Evolutionary conservation across 352 stramenopile genomes (phyloP).

Genomic region (Pythium scleroteichum): DNA sequence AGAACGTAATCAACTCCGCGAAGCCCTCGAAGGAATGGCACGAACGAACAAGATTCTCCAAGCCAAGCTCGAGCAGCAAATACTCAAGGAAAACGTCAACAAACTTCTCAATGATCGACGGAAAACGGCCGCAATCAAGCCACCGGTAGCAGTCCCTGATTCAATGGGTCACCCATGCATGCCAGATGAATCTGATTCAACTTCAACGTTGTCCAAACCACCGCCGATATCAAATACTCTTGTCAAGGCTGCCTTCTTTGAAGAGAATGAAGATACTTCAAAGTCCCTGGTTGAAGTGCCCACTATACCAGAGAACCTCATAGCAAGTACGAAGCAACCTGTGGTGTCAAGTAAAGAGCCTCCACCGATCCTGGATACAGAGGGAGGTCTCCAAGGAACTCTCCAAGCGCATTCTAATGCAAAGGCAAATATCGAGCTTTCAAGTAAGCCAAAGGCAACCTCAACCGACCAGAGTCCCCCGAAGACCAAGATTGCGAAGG

Average conservation of each 20-base stretch:
- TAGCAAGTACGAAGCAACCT: no score
- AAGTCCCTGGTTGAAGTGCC: no score
- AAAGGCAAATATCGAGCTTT: no score
- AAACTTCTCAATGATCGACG: constrained; percentile 33
- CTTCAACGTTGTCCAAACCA: no score
- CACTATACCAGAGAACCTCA: no score
- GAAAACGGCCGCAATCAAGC: constrained; percentile 9
- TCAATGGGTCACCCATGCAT: no score
- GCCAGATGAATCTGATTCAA: no score
- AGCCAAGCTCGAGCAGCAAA: constrained; percentile 62
- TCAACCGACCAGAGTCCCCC: not conserved
- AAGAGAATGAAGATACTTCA: constrained; percentile 9
- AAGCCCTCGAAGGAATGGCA: constrained; percentile 50
- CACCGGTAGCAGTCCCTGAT: not conserved
- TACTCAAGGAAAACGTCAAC: constrained; percentile 54
- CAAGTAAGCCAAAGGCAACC: not conserved
- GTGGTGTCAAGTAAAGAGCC: no score
- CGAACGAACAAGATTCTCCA: constrained; percentile 67
- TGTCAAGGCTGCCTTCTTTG: constrained; percentile 24
- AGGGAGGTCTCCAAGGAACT: no score
- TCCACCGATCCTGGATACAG: no score
- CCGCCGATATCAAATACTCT: constrained; percentile 6
- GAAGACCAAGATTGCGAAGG: constrained; percentile 1
- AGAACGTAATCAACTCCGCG: constrained; percentile 37
- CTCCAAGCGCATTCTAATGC: no score